phyloP scores from a whole-genome alignment of 805 yeast genomes.

The Hanseniaspora hatyaiensis region DNA sequence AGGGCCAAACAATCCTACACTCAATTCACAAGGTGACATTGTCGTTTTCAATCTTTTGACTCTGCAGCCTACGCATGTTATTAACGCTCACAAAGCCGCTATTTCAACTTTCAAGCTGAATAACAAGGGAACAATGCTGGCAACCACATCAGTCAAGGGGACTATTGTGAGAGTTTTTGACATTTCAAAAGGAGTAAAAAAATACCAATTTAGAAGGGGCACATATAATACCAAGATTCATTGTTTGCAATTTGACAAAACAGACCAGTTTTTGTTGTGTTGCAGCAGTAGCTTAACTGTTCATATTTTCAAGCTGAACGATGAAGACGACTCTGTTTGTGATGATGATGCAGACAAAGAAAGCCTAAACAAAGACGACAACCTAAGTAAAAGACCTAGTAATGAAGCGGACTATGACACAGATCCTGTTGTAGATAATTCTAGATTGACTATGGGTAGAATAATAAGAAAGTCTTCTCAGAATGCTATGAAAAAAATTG shows the following conservation, averaged over 20 bases:
- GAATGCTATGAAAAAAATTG: constrained; percentile 64
- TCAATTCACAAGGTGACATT: constrained; percentile 47
- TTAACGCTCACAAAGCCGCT: constrained; percentile 63
- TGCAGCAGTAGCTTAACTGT: constrained; percentile 84
- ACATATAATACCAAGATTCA: constrained; percentile 72
- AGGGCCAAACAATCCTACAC: constrained; percentile 15
- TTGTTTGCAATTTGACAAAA: constrained; percentile 62
- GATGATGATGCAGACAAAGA: constrained; percentile 16
- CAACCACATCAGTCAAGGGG: constrained; percentile 69
- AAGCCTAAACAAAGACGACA: constrained; percentile 17
- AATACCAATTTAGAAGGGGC: constrained; percentile 67
- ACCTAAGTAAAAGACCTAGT: not conserved
- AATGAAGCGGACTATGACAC: constrained; percentile 19
- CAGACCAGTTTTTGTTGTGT: constrained; percentile 63
- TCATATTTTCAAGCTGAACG: constrained; percentile 67
- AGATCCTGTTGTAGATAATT: constrained; percentile 61
- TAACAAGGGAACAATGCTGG: constrained; percentile 51
- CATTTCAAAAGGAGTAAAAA: constrained; percentile 48
- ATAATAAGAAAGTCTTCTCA: constrained; percentile 70
- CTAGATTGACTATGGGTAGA: constrained; percentile 61
- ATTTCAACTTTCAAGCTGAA: constrained; percentile 55
- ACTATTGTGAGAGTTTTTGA: constrained; percentile 63
- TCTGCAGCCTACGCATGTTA: constrained; percentile 52
- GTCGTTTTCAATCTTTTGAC: constrained; percentile 52
- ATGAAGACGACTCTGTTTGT: constrained; percentile 24